These are phyloP conservation scores for Eustoma russellianum DNA, from an alignment of 257 asterid genomes.

Conservation along the genomic window DNA sequence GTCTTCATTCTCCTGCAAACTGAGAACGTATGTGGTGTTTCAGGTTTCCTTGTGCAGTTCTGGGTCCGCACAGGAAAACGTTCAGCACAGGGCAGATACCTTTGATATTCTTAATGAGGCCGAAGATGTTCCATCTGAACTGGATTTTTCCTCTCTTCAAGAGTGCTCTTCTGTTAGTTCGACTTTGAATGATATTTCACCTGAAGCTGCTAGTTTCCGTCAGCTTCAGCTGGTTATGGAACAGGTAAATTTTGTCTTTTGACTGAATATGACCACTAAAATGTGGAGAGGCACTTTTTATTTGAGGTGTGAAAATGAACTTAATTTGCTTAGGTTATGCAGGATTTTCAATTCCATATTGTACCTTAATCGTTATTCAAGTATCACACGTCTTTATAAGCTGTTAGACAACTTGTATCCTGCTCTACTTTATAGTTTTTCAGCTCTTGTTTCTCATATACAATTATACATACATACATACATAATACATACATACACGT, in stretches of 20 bases:
- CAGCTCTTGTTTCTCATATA: too few relatives aligned
- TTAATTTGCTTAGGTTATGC: background rate
- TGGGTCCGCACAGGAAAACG: constrained; percentile 20
- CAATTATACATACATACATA: too few relatives aligned
- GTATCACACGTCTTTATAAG: too few relatives aligned
- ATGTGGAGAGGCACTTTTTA: too few relatives aligned
- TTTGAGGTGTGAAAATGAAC: background rate
- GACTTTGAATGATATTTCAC: constrained; percentile 39
- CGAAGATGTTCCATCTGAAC: constrained; percentile 38
- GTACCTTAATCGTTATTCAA: too few relatives aligned
- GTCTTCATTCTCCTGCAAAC: constrained; percentile 12
- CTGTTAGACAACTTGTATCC: too few relatives aligned
- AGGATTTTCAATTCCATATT: too few relatives aligned
- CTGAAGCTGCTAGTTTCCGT: constrained; percentile 56
- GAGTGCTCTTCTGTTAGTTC: constrained; percentile 43
- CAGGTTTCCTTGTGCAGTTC: constrained; percentile 28
- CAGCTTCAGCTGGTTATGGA: constrained; percentile 74
- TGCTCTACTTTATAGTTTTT: too few relatives aligned
- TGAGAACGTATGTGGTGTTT: constrained; percentile 14
- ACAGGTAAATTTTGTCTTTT: constrained; percentile 43
- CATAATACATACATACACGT: too few relatives aligned
- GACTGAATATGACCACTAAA: too few relatives aligned
- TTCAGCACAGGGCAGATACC: constrained; percentile 23
- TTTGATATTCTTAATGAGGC: constrained; percentile 26
- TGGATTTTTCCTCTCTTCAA: constrained; percentile 40